A percentile compares a stretch with the other conserved stretches of the same genome.
Evolutionary conservation across 345 rosid species (phyloP).

Genomic region (Brassica incana): DNA sequence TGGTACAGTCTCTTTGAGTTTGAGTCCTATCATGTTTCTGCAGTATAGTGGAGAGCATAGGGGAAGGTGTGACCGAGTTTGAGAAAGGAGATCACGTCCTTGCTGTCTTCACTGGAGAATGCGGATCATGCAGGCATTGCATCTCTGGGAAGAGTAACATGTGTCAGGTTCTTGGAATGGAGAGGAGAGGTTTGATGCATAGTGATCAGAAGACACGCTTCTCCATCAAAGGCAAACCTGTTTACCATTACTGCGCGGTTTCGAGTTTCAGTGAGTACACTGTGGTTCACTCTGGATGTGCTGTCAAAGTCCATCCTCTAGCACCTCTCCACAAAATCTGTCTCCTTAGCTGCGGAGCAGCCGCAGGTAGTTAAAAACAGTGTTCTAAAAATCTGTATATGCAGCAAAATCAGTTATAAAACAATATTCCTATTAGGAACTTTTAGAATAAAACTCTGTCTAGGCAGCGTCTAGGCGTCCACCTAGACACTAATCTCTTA

Average conservation of each 20-base stretch:
- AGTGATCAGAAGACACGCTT: slow-evolving; percentile 72
- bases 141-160: slow-evolving; percentile 75
- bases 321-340: slow-evolving; percentile 85
- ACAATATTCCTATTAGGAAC: no score
- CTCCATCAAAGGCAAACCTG: slow-evolving; percentile 70
- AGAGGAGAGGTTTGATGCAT: slow-evolving; percentile 88
- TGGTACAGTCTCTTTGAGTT: not conserved
- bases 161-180: slow-evolving; percentile 83
- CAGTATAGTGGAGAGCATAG: slow-evolving; percentile 90
- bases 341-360: slow-evolving; percentile 85
- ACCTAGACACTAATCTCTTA: not conserved
- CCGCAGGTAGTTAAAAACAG: slow-evolving; percentile 56
- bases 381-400: not conserved
- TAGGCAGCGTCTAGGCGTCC: not conserved
- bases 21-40: slow-evolving; percentile 8
- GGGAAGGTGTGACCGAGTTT: slow-evolving; percentile 75
- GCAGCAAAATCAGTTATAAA: not conserved
- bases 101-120: slow-evolving; percentile 84
- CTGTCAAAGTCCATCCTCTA: slow-evolving; percentile 65
- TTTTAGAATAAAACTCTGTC: no score
- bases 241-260: slow-evolving; percentile 87
- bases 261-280: slow-evolving; percentile 95
- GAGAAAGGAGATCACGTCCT: slow-evolving; percentile 83
- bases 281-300: slow-evolving; percentile 91
- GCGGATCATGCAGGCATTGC: slow-evolving; percentile 69